Percentiles rank a stretch among this genome's conserved stretches.
phyloP scores from a whole-genome alignment of 1,284 basidiomycete species.

The Fistulinella staudtii region DNA sequence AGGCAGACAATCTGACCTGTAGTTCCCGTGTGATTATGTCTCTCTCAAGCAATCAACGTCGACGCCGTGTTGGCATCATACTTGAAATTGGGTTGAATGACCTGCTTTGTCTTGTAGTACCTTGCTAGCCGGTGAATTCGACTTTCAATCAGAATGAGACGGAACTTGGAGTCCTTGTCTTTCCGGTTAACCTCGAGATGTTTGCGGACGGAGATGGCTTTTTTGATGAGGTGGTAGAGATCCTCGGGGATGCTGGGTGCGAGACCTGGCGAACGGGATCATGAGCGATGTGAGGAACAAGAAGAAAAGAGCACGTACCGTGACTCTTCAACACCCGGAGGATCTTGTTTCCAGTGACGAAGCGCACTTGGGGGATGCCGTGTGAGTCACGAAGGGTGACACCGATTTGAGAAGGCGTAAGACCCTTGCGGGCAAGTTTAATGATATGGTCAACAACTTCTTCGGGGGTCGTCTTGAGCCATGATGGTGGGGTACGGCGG shows the following conservation, averaged over 20 bases:
- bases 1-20: background rate
- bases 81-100: slow-evolving; percentile 97
- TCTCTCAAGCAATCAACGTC: slow-evolving; percentile 72
- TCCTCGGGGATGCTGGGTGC: slow-evolving; percentile 98
- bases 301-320: slow-evolving; percentile 51
- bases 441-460: slow-evolving; percentile 95
- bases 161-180: slow-evolving; percentile 98
- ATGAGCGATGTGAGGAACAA: slow-evolving; percentile 23
- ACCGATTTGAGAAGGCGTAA: slow-evolving; percentile 98
- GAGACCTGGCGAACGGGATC: slow-evolving; percentile 72
- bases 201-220: slow-evolving; percentile 98
- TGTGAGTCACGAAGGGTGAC: slow-evolving; percentile 97
- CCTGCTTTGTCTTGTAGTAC: slow-evolving; percentile 99
- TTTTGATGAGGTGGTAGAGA: slow-evolving; percentile 99
- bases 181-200: slow-evolving; percentile 98
- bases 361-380: slow-evolving; percentile 95
- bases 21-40: too few species aligned
- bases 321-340: slow-evolving; percentile 96
- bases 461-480: slow-evolving; percentile 96
- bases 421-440: slow-evolving; percentile 97
- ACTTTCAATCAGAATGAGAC: slow-evolving; percentile 97
- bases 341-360: slow-evolving; percentile 99
- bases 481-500: slow-evolving; percentile 90
- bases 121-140: slow-evolving; percentile 94
- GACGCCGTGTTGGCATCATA: slow-evolving; percentile 93